Base-by-base conservation (phyloP, 108 stramenopile genomes). In the Nitzschia sp. region DNA sequence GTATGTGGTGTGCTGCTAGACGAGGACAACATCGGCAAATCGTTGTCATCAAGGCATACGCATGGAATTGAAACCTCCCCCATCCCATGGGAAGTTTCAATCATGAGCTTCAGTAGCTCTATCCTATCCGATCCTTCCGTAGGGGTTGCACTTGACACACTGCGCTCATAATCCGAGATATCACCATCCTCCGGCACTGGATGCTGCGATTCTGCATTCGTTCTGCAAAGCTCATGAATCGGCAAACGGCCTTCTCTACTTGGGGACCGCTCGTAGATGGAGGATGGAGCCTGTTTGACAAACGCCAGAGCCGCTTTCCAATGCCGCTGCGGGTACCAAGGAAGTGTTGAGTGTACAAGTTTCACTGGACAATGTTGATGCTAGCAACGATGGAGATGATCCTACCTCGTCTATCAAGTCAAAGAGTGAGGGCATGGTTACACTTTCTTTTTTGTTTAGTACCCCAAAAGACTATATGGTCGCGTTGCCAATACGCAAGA, bases 191-290 rank as follows among this genome's bases (percentile, higher is more conserved):
- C 55, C 2, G 38, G 24, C 7, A 40, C 29, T 3, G 29, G 29
- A 34, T 34, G 17, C 2, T 41, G 51, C 7, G 24, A 38, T 20
- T 48, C 34, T 19, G 41, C 5, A 3, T 34, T 37, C 7, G 42
- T n/a, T 55, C 57, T 48, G 53, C 73, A 75, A n/a, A 75, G 52
- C 34, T 75, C 73, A 50, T 75, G 73, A 19, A 75, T 75, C 22
- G 58, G 63, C 7, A 75, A 53, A n/a, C 67, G 64, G n/a, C 43
- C 50, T 21, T 44, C 29, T 34, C 29, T 41, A 6, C 17, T 17
- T 15, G 14, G 14, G 6, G 17, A 15, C 17, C 29, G 29, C 5
- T 48, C n/a, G 6, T 17, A 17, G 6, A 48, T 48, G 46, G n/a
- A 48, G 14, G 14, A 17, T 17, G 46, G 46, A 2, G 14, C 6